These are phyloP conservation scores for Cytospora mali DNA, from an alignment of 2,329 filamentous ascomycete species.

Conservation along the genomic window DNA sequence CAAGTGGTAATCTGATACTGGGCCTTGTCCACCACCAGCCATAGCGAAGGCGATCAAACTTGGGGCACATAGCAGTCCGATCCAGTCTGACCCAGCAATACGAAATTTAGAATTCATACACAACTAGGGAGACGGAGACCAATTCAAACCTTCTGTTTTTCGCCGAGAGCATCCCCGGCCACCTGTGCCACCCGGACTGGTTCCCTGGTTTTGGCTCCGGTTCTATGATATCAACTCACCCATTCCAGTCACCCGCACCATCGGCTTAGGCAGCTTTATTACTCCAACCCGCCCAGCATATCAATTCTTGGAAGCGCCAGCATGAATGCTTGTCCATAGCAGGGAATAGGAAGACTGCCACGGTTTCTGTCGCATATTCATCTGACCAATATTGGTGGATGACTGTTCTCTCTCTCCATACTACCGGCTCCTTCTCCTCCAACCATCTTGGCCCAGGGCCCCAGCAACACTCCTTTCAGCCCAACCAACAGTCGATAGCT, in stretches of 20 bases:
- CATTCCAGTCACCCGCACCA: slow-evolving; percentile 2
- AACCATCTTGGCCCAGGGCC: slow-evolving; percentile 7
- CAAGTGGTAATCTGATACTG: slow-evolving; percentile 15
- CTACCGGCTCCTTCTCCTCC: slow-evolving; percentile 1
- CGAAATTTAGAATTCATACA: neutral
- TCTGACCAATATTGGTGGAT: slow-evolving; percentile 5
- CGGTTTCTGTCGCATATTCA: slow-evolving; percentile 19
- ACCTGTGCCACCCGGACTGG: slow-evolving; percentile 3
- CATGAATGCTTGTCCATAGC: slow-evolving; percentile 27
- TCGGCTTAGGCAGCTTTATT: slow-evolving; percentile 8
- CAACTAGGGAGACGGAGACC: neutral
- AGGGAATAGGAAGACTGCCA: slow-evolving; percentile 20
- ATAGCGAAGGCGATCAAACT: slow-evolving; percentile 27
- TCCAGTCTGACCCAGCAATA: slow-evolving; percentile 6
- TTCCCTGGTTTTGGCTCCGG: slow-evolving; percentile 8
- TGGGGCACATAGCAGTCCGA: slow-evolving; percentile 3
- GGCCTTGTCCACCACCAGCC: slow-evolving; percentile 21
- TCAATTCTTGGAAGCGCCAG: slow-evolving; percentile 17
- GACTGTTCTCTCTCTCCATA: slow-evolving; percentile 11
- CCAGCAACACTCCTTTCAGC: slow-evolving; percentile 24
- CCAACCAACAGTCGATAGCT: slow-evolving; percentile 35
- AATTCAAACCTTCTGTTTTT: neutral
- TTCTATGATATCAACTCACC: neutral
- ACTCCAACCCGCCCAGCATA: slow-evolving; percentile 19
- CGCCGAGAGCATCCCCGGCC: neutral